Evolutionary conservation across 768 basidiomycete species (phyloP).

Genomic region (Phlebiopsis gigantea): DNA sequence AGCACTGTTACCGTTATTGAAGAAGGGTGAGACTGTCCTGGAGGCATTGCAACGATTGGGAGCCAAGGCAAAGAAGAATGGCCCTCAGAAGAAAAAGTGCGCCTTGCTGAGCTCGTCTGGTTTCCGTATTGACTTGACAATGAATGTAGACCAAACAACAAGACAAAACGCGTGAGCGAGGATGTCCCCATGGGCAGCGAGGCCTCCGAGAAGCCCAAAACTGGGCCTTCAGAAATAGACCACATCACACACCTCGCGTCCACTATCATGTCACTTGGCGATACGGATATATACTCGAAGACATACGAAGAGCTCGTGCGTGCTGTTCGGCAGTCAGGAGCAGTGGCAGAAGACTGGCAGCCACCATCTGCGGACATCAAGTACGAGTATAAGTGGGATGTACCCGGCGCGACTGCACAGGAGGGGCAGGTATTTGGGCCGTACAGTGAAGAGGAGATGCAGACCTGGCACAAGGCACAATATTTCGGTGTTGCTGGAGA

Average conservation of each 20-base stretch:
- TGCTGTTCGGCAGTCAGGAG: conserved; percentile 64
- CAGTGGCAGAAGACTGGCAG: conserved; percentile 62
- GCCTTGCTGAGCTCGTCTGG: neutral
- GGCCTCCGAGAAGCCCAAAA: conserved; percentile 26
- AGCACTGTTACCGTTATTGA: conserved; percentile 68
- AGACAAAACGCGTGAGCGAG: conserved; percentile 24
- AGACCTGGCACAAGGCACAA: conserved; percentile 69
- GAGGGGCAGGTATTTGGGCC: conserved; percentile 66
- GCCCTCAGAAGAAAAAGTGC: conserved; percentile 13
- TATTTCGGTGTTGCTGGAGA: conserved; percentile 80
- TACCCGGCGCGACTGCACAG: conserved; percentile 40
- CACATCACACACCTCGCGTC: conserved; percentile 81
- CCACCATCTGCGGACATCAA: conserved; percentile 72
- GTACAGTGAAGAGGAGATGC: conserved; percentile 75
- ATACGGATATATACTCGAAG: conserved; percentile 80
- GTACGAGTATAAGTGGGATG: conserved; percentile 81
- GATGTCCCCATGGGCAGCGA: conserved; percentile 46
- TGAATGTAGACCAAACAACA: conserved; percentile 27
- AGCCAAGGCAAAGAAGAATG: conserved; percentile 48
- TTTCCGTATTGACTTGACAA: conserved; percentile 9
- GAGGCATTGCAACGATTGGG: conserved; percentile 88
- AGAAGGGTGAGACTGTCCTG: conserved; percentile 87
- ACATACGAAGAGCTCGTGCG: conserved; percentile 85
- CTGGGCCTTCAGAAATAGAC: conserved; percentile 51
- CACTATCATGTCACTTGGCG: conserved; percentile 81